A percentile compares a stretch with the other conserved stretches of the same genome.
Conservation (phyloP, 1,284 basidiomycete genomes). For the Cystobasidium pallidum region DNA sequence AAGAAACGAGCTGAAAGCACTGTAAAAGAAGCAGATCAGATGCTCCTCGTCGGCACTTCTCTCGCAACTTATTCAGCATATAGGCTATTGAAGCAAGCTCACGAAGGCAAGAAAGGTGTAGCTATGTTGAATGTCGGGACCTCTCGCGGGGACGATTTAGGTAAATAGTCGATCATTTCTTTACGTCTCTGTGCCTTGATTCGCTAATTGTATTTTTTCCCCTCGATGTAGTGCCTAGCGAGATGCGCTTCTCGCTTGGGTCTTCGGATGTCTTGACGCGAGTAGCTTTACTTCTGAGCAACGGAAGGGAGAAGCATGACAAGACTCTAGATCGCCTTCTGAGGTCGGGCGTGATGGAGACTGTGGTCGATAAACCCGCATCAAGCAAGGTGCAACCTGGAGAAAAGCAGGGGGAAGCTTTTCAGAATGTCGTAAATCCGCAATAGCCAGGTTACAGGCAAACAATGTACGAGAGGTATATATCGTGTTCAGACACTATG, state of each 20-base stretch:
- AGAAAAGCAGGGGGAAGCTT: neutral
- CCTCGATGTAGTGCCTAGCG: conserved; percentile 21
- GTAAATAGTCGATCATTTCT: neutral
- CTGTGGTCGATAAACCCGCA: conserved; percentile 30
- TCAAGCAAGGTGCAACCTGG: conserved; percentile 8
- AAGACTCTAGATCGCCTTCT: conserved; percentile 22
- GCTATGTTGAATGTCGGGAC: conserved; percentile 83
- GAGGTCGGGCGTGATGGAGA: conserved; percentile 41
- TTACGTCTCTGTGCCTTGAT: neutral
- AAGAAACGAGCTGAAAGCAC: conserved; percentile 44
- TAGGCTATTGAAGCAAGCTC: conserved; percentile 77
- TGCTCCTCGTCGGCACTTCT: conserved; percentile 78
- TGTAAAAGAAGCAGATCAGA: conserved; percentile 66
- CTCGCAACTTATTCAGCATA: conserved; percentile 90
- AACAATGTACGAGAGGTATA: neutral
- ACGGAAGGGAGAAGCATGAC: conserved; percentile 21
- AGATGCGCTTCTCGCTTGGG: conserved; percentile 38
- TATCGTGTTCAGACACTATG: neutral
- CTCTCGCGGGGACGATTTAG: conserved; percentile 56
- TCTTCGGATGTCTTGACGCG: conserved; percentile 41
- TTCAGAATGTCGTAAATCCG: conserved; percentile 35
- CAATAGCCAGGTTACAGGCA: neutral
- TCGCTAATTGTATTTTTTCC: neutral
- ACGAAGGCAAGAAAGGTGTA: conserved; percentile 73
- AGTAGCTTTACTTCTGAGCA: conserved; percentile 25